Evolutionary conservation across 768 basidiomycete genomes (phyloP), one percentile per base, ranked within the genome.

Genomic region (Xanthoconium stramineum): DNA sequence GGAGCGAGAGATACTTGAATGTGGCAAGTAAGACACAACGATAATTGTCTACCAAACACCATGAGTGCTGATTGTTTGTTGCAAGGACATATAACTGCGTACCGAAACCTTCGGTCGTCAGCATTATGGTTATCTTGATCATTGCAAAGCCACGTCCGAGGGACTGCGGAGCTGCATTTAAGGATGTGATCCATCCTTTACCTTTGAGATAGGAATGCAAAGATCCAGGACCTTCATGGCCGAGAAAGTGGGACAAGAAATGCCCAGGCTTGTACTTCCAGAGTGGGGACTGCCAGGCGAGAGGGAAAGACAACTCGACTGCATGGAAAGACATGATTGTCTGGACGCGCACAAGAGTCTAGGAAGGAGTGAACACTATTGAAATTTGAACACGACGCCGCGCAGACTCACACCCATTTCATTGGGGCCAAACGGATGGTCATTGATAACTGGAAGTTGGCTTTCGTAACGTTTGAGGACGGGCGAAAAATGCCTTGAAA

Each of bases 211-310:
- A 93, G 1, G 94, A 91, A 63, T 91, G 81, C 32, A 98, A 74
- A 1, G 96, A 98, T 2, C 96, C 96, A 36, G 88, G 85, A 2
- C 94, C 94, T 73, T 98, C 94, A 66, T 98, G 93, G 0, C 94
- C 94, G 33, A 94, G 72, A 65, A 96, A 85, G 66, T 94, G 90
- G 5, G 84, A 78, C 24, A 98, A 67, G 69, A 91, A 88, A 52
- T 81, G 70, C 6, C 78, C 83, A 5, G 95, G 94, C 72, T 95
- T 89, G 69, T 85, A 75, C 63, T 84, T 81, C 91, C 92, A 83
- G 64, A 84, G 71, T 53, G 80, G 81, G 53, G 88, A 74, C 74
- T 94, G 81, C 74, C 86, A 82, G 64, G 80, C 81, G 65, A 95
- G 70, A 56, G 89, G 83, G 73, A 93, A 94, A 3, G 85, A 85